These are phyloP conservation scores for Tulasnella sp. DNA, from an alignment of 768 basidiomycete species.

Conservation along the genomic window DNA sequence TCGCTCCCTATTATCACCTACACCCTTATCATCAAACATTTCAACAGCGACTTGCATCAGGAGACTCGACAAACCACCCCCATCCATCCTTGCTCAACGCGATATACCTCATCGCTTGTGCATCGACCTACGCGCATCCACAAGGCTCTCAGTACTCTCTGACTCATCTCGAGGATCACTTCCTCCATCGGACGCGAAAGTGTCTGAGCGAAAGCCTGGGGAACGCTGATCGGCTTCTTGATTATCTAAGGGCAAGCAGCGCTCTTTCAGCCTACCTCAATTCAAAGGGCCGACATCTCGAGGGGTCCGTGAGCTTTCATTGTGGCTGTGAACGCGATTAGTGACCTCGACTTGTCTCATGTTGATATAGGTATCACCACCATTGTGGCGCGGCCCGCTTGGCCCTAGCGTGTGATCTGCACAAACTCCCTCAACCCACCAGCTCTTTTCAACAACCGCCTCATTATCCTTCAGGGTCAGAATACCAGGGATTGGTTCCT, in stretches of 20 bases:
- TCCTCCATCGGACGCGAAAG: constrained; percentile 27
- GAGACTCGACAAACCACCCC: not conserved
- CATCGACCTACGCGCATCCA: not conserved
- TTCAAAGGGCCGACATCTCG: not conserved
- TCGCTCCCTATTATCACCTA: not conserved
- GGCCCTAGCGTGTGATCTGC: not conserved
- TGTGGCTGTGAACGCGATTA: not conserved
- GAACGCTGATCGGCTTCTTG: constrained; percentile 14
- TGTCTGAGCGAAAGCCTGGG: constrained; percentile 20
- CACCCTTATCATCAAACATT: not conserved
- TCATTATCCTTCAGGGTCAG: not conserved
- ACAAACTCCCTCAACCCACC: not conserved
- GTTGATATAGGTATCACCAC: not conserved
- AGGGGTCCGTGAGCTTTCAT: not conserved
- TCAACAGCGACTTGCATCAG: not conserved
- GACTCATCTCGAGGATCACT: constrained; percentile 20
- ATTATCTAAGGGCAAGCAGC: not conserved
- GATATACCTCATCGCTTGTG: constrained; percentile 29
- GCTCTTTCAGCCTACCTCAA: constrained; percentile 6
- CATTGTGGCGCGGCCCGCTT: not conserved
- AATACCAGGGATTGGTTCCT: not conserved
- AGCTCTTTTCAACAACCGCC: not conserved
- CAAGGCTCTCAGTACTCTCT: not conserved
- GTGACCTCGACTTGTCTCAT: not conserved
- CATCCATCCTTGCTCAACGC: constrained; percentile 28